Percentiles rank a stretch among this genome's conserved stretches.
phyloP scores from a whole-genome alignment of 2,329 filamentous ascomycete genomes.

The Zelopaecilomyces penicillatus region DNA sequence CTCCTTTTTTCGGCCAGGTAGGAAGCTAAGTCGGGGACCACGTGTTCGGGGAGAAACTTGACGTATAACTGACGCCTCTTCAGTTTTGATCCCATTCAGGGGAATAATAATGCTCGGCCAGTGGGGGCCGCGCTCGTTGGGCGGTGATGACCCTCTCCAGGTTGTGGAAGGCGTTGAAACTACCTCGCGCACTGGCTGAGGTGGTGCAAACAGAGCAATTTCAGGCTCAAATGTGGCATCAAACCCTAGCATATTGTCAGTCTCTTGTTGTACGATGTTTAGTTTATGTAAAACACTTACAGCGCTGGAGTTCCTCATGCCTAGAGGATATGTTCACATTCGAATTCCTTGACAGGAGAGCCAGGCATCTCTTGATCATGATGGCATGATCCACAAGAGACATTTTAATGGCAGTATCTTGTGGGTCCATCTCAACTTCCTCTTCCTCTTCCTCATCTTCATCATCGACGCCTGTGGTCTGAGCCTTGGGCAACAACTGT shows the following conservation, averaged over 20 bases:
- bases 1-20: conserved; percentile 44
- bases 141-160: conserved; percentile 42
- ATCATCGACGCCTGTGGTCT: conserved; percentile 28
- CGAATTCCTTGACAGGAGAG: conserved; percentile 55
- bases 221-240: conserved; percentile 57
- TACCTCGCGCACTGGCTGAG: conserved; percentile 33
- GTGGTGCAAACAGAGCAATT: conserved; percentile 52
- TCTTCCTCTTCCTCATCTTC: conserved; percentile 33
- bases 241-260: conserved; percentile 41
- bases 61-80: conserved; percentile 42
- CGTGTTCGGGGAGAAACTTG: conserved; percentile 44
- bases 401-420: conserved; percentile 74
- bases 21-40: conserved; percentile 48
- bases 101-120: conserved; percentile 24
- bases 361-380: conserved; percentile 74
- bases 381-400: conserved; percentile 84
- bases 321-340: conserved; percentile 49
- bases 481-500: conserved; percentile 53
- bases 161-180: conserved; percentile 36
- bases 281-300: conserved; percentile 39
- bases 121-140: conserved; percentile 27
- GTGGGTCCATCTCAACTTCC: conserved; percentile 41
- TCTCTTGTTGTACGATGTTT: neutral
- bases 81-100: conserved; percentile 29
- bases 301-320: conserved; percentile 52